Evolutionary conservation across 805 yeast species (phyloP).

Genomic region (Pichia scutulata): DNA sequence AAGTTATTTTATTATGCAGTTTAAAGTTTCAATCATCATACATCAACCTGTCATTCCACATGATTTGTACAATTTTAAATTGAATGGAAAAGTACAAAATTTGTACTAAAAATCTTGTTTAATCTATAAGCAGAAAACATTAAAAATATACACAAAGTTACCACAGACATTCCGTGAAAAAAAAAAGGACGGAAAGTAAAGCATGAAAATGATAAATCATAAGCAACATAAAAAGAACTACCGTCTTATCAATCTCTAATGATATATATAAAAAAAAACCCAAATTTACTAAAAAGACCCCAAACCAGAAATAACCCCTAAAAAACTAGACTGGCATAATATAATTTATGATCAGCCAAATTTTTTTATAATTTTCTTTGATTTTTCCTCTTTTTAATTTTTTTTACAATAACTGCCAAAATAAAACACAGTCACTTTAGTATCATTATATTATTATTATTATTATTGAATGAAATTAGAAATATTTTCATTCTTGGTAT

Average conservation of each 20-base stretch:
- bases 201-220: conserved; percentile 9
- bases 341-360: neutral
- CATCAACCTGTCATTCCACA: too few relatives aligned
- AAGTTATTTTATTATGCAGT: too few relatives aligned
- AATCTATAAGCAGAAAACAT: neutral
- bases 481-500: conserved; percentile 1
- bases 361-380: neutral
- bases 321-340: neutral
- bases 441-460: neutral
- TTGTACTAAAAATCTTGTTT: neutral
- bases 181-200: conserved; percentile 9
- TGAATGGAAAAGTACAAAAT: neutral
- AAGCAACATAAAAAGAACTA: neutral
- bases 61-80: too few relatives aligned
- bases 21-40: too few relatives aligned
- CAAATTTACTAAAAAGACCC: conserved; percentile 4
- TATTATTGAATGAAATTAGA: neutral
- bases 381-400: neutral
- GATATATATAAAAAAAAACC: neutral
- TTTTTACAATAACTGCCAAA: neutral
- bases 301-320: conserved; percentile 1
- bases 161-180: neutral
- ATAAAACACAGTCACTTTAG: neutral
- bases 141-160: conserved; percentile 1
- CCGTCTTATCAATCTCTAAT: neutral